Evolutionary conservation across 179 eudicot genomes (phyloP), one percentile per base, ranked within the genome.

Genomic region (Camellia oleifera): DNA sequence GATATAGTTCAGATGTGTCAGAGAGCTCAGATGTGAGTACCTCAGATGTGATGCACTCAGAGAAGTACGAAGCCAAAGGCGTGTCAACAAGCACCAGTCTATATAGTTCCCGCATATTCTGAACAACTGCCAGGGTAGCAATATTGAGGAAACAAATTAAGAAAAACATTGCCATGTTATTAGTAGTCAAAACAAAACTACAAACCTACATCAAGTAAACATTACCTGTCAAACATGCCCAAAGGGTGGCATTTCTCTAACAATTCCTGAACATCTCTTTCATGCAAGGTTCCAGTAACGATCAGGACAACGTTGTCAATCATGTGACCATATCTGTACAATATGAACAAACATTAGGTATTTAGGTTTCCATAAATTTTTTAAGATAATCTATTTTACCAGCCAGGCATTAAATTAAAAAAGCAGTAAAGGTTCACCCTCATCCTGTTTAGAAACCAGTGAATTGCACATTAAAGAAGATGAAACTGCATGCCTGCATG

Each of bases 201-300:
- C 44, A 73, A 70, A 76, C 18, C 72, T 32, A 18, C 17, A 77
- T 64, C 50, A 26, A 57, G 56, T 74, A 83, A 40, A 60, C n/a
- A 68, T 50, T 87, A 94, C 99, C 99, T 95, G 90, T 95, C 99
- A 85, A 95, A 95, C 99, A 95, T 95, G 77, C 99, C 99, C 88
- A 94, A 81, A 45, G 99, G 99, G 74, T 95, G 99, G 78, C 99
- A 95, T 81, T 95, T 95, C 94, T 95, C 99, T 83, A 95, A 86
- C 84, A 95, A 81, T 82, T 95, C 99, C 63, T 95, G 99, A 56
- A 94, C 98, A 88, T 95, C 99, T 86, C 98, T 91, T 91, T 95
- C 99, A 75, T 95, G 99, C 94, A 95, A 90, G 61, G 99, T 94
- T 82, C 99, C 99, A 83, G 99, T 95, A 26, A 95, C 98, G 79